phyloP scores from a whole-genome alignment of 148 eudicot species.

The Beta vulgaris region DNA sequence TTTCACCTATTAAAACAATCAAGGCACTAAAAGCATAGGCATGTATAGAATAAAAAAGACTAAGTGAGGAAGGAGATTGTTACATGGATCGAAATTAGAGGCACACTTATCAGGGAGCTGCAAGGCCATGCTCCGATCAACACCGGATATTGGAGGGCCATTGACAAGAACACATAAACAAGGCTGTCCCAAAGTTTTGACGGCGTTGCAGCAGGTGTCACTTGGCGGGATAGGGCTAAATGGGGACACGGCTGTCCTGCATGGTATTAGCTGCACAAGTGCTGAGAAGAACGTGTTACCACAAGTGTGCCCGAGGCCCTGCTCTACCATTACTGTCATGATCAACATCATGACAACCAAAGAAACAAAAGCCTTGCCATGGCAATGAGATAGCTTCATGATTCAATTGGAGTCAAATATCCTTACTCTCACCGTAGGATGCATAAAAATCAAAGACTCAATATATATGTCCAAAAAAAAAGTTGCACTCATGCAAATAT shows the following conservation, averaged over 20 bases:
- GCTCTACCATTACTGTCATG: constrained; percentile 29
- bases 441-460: too few species aligned
- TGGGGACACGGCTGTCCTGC: constrained; percentile 70
- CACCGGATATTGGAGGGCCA: constrained; percentile 87
- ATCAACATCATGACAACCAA: constrained; percentile 35
- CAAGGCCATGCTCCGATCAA: constrained; percentile 87
- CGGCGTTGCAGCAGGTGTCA: constrained; percentile 77
- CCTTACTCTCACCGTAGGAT: background rate
- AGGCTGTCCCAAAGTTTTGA: constrained; percentile 76
- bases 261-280: constrained; percentile 82
- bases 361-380: constrained; percentile 18
- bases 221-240: constrained; percentile 75
- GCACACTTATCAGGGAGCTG: constrained; percentile 85
- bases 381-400: constrained; percentile 33
- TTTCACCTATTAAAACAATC: background rate
- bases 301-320: constrained; percentile 48
- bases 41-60: background rate
- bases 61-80: background rate
- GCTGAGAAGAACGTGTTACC: constrained; percentile 77
- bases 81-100: constrained; percentile 76
- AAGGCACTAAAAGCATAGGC: background rate
- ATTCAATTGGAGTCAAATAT: constrained; percentile 10
- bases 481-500: constrained; percentile 28
- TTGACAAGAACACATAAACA: constrained; percentile 80
- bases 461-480: too few species aligned